Base-by-base conservation (phyloP, 768 basidiomycete genomes). In the Leccinum boreale region DNA sequence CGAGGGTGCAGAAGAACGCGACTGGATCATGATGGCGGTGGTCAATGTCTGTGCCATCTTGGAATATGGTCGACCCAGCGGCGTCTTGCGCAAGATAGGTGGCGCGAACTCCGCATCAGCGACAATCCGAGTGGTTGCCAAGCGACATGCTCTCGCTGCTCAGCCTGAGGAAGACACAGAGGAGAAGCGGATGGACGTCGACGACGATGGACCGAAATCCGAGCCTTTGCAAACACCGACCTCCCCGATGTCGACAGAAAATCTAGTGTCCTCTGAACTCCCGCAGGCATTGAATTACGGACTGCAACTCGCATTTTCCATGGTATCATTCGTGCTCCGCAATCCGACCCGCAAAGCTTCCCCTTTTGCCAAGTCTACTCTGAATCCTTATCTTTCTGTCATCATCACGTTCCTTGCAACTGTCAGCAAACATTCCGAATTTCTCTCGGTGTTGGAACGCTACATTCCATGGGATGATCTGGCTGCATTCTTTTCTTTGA, bases 1-100 rank as follows among this genome's bases (percentile, higher is more conserved):
- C 57, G 92, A 95, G 59, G 85, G 83, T 10, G 87, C 85, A 0
- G 84, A 90, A 62, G 89, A 87, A 67, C 85, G 87, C 28, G 92
- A 96, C 56, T 99, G 97, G 97, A 87, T 92, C 64, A 94, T 95
- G 89, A 96, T 98, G 92, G 96, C 85, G 0, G 77, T 89, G 48
- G 78, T 92, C 63, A 96, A 96, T 70, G 79, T 98, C 31, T 79
- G 84, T 4, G 83, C 90, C 0, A 72, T 97, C 9, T 76, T 98
- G 65, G 94, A 98, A 72, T 98, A 95, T 64, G 96, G 97, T 33
- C 80, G 85, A 26, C 79, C 86, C 3, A 81, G 79, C 5, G 86
- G 92, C 3, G 74, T 92, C 5, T 73, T 98, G 50, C 81, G 85
- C 53, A 85, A 81, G 60, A 77, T 83, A 3, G 82, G 87, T 14